Percentiles rank a stretch among this genome's conserved stretches.
These are phyloP conservation scores for Colletotrichum somersetense DNA, from an alignment of 2,329 filamentous ascomycete species.

Conservation along the genomic window DNA sequence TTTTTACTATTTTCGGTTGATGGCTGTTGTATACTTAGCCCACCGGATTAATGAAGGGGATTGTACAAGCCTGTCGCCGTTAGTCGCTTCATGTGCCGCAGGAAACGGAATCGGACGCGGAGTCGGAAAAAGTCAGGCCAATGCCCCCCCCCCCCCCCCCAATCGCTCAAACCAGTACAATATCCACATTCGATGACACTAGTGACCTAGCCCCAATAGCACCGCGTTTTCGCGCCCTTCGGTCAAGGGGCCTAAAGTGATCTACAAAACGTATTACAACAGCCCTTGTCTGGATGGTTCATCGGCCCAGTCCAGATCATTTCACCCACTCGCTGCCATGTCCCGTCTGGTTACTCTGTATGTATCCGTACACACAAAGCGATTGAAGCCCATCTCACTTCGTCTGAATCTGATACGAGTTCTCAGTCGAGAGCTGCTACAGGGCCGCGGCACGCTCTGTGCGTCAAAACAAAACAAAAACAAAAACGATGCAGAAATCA, in stretches of 20 bases:
- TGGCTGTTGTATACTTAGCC: neutral
- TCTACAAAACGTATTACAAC: neutral
- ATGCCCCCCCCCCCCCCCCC: neutral
- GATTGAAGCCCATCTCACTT: neutral
- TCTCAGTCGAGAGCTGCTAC: neutral
- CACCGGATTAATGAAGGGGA: neutral
- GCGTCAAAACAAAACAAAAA: neutral
- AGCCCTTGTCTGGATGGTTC: neutral
- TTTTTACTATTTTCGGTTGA: neutral
- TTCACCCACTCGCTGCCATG: neutral
- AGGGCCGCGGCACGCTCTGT: neutral
- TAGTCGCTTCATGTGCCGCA: neutral
- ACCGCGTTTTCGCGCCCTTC: neutral
- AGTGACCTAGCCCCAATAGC: neutral
- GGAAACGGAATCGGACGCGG: slow-evolving; percentile 12
- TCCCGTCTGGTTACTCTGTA: no score
- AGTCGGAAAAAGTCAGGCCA: neutral
- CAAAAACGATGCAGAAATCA: no score
- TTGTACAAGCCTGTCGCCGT: neutral
- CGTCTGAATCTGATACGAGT: neutral
- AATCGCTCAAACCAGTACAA: neutral
- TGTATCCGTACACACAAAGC: neutral
- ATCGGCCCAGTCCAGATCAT: neutral
- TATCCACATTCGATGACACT: neutral
- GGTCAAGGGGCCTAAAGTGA: neutral